phyloP scores from a whole-genome alignment of 116 monocot species.

The Iris pallida region DNA sequence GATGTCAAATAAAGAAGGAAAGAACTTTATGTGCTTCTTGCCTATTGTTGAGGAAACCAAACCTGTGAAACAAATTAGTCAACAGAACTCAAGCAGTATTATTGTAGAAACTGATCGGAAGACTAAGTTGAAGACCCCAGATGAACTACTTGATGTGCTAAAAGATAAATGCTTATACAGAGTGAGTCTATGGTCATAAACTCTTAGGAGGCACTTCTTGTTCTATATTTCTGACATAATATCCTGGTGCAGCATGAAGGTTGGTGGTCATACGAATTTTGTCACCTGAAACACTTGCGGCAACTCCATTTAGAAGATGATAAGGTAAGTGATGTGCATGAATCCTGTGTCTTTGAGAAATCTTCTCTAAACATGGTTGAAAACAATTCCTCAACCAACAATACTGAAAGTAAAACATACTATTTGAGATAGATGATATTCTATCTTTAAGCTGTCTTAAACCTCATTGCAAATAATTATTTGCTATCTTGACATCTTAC shows the following conservation, averaged over 20 bases:
- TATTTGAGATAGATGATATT: too few relatives aligned
- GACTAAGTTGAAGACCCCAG: constrained; percentile 74
- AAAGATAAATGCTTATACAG: constrained; percentile 77
- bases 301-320: constrained; percentile 83
- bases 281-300: constrained; percentile 58
- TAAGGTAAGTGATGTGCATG: constrained; percentile 29
- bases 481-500: too few relatives aligned
- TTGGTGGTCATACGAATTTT: constrained; percentile 99
- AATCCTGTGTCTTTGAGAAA: background rate
- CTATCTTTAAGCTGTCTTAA: too few relatives aligned
- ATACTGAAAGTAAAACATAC: too few relatives aligned
- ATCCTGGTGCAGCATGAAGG: constrained; percentile 85
- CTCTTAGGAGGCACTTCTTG: too few relatives aligned
- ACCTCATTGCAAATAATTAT: too few relatives aligned
- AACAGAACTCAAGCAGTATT: constrained; percentile 62
- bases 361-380: too few relatives aligned
- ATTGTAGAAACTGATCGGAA: constrained; percentile 54
- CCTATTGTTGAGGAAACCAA: constrained; percentile 77
- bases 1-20: constrained; percentile 73
- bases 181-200: constrained; percentile 24
- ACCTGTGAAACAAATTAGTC: constrained; percentile 23
- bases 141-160: constrained; percentile 76
- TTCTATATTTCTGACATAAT: too few relatives aligned
- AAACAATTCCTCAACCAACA: too few relatives aligned
- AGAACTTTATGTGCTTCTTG: constrained; percentile 63